Percentiles rank a stretch among this genome's conserved stretches.
Evolutionary conservation across 495 filamentous ascomycete species (phyloP).

Genomic region (Trichocladium antarcticum): DNA sequence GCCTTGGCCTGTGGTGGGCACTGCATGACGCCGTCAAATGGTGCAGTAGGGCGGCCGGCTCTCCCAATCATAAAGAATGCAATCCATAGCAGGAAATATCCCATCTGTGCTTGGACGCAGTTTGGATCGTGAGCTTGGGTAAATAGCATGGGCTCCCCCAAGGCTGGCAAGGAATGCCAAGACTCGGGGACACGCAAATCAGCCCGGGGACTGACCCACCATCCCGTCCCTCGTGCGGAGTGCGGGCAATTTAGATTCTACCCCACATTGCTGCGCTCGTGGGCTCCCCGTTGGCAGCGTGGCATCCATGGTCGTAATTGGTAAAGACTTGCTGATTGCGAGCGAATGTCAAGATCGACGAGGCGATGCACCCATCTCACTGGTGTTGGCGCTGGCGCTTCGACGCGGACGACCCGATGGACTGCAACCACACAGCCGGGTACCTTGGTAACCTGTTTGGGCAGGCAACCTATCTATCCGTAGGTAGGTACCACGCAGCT

Average conservation of each 20-base stretch:
- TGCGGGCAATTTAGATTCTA: conserved; percentile 6
- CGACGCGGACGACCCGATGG: no score
- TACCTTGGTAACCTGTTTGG: not conserved
- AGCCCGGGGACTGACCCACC: not conserved
- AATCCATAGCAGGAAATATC: no score
- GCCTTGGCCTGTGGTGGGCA: no score
- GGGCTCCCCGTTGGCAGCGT: conserved; percentile 9
- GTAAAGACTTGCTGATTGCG: not conserved
- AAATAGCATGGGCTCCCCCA: no score
- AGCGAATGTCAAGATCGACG: conserved; percentile 3
- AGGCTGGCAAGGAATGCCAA: not conserved
- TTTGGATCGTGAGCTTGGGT: no score
- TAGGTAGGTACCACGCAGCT: no score
- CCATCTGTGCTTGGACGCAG: no score
- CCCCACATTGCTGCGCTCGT: conserved; percentile 12
- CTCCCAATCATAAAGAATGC: no score
- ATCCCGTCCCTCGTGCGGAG: conserved; percentile 9
- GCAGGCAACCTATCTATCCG: no score
- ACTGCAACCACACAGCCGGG: conserved; percentile 24
- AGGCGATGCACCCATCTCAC: conserved; percentile 1
- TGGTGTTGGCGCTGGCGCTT: conserved; percentile 12
- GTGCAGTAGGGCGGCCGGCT: no score
- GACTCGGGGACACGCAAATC: not conserved
- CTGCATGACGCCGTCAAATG: no score
- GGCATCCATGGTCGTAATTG: conserved; percentile 7